Evolutionary conservation across 345 rosid genomes (phyloP).

Genomic region (Pistacia atlantica): DNA sequence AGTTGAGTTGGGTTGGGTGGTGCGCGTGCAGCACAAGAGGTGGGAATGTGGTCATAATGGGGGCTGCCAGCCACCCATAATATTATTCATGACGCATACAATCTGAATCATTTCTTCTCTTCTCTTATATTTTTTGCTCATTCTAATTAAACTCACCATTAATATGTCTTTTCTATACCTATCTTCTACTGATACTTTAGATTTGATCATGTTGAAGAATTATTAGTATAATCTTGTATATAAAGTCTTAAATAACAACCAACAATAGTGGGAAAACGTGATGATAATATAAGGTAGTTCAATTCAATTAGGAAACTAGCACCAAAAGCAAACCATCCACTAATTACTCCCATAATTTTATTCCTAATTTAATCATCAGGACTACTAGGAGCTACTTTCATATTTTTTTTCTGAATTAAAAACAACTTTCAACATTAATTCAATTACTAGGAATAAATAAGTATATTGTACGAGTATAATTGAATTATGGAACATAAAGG

Average conservation of each 20-base stretch:
- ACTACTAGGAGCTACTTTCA: neutral
- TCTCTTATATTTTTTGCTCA: slow-evolving; percentile 19
- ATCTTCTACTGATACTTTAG: neutral
- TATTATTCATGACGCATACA: slow-evolving; percentile 25
- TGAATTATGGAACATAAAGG: neutral
- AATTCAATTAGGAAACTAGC: slow-evolving; percentile 36
- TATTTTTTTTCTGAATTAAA: too few species aligned
- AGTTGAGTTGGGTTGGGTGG: slow-evolving; percentile 46
- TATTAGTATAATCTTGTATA: slow-evolving; percentile 24
- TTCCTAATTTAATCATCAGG: neutral
- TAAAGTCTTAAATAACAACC: slow-evolving; percentile 42
- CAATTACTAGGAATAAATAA: too few species aligned
- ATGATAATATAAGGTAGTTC: slow-evolving; percentile 28
- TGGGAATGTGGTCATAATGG: slow-evolving; percentile 69
- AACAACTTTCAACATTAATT: too few species aligned
- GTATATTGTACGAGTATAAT: neutral
- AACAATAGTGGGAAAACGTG: slow-evolving; percentile 30
- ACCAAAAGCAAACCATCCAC: slow-evolving; percentile 25
- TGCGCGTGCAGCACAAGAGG: slow-evolving; percentile 70
- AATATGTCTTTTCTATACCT: slow-evolving; percentile 24
- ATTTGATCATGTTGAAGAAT: slow-evolving; percentile 19
- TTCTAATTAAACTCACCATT: slow-evolving; percentile 34
- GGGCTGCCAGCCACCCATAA: slow-evolving; percentile 35
- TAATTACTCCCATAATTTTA: slow-evolving; percentile 16
- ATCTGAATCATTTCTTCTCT: slow-evolving; percentile 23